Percentiles rank a stretch among this genome's conserved stretches.
These are phyloP conservation scores for Oryza glumipatula DNA, from an alignment of 176 grass and related monocot genomes.

Conservation along the genomic window DNA sequence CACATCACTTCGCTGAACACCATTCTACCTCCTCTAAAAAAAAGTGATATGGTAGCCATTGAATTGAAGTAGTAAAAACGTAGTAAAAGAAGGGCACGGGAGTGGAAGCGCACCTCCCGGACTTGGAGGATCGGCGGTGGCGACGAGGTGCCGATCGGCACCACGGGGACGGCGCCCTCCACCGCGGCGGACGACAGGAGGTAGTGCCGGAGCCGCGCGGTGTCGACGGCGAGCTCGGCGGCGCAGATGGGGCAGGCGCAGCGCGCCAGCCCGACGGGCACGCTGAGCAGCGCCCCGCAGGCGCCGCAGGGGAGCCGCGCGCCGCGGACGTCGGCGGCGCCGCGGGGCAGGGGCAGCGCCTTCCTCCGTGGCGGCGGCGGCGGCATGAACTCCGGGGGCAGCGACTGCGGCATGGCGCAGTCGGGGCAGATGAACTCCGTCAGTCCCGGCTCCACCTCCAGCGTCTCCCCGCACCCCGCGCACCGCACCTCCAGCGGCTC, in stretches of 20 bases:
- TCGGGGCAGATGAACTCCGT: slow-evolving; percentile 72
- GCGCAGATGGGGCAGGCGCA: slow-evolving; percentile 51
- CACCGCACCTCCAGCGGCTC: slow-evolving; percentile 45
- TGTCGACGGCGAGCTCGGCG: slow-evolving; percentile 50
- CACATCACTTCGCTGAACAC: not conserved
- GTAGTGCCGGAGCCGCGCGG: slow-evolving; percentile 34
- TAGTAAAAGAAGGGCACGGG: not conserved
- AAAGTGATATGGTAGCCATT: not conserved
- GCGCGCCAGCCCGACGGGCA: slow-evolving; percentile 46
- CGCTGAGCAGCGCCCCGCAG: slow-evolving; percentile 45
- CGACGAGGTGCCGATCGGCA: slow-evolving; percentile 12
- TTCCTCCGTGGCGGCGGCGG: slow-evolving; percentile 39
- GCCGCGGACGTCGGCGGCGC: slow-evolving; percentile 43
- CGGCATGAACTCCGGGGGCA: slow-evolving; percentile 65
- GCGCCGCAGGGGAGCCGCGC: slow-evolving; percentile 52
- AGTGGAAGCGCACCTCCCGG: not conserved
- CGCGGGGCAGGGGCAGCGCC: slow-evolving; percentile 56
- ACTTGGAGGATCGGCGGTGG: slow-evolving; percentile 17
- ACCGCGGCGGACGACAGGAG: slow-evolving; percentile 30
- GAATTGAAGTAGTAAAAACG: not conserved
- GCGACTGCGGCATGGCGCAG: slow-evolving; percentile 55
- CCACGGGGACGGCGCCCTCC: slow-evolving; percentile 28
- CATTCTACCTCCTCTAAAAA: not conserved
- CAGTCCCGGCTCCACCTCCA: slow-evolving; percentile 55
- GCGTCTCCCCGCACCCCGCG: slow-evolving; percentile 52